These are phyloP conservation scores for Nidularia pulvinata DNA, from an alignment of 768 basidiomycete genomes.

Conservation along the genomic window DNA sequence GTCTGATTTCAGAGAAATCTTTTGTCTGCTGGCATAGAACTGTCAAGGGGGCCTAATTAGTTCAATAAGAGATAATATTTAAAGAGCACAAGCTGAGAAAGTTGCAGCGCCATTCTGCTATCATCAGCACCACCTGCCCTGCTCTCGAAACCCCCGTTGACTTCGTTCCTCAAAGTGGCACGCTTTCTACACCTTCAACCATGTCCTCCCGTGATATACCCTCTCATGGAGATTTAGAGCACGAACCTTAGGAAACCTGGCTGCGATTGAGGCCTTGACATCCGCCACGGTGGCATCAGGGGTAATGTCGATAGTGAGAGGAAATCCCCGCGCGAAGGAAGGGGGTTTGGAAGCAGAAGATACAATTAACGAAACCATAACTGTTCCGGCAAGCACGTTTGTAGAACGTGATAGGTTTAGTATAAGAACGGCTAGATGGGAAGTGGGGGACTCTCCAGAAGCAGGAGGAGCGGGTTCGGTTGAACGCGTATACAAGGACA, in stretches of 20 bases:
- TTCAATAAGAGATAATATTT: too few relatives aligned
- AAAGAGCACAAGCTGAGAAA: too few relatives aligned
- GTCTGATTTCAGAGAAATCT: conserved; percentile 63
- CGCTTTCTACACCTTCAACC: too few relatives aligned
- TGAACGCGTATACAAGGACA: conserved; percentile 14
- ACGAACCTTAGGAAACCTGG: conserved; percentile 33
- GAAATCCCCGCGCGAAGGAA: conserved; percentile 47
- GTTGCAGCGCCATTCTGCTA: background rate
- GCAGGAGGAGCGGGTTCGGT: too few relatives aligned
- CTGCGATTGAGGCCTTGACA: conserved; percentile 64
- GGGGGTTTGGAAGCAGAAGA: conserved; percentile 45
- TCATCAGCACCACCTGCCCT: background rate
- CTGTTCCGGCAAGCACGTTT: too few relatives aligned
- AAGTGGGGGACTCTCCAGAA: too few relatives aligned
- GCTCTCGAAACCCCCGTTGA: background rate
- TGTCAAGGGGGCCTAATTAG: conserved; percentile 19
- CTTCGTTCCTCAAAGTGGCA: background rate
- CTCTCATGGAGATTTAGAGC: background rate
- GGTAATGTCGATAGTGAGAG: conserved; percentile 45
- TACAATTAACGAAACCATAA: conserved; percentile 49
- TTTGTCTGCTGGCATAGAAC: conserved; percentile 77
- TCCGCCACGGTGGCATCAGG: conserved; percentile 61
- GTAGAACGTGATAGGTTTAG: too few relatives aligned
- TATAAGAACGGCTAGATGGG: too few relatives aligned
- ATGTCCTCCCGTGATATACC: too few relatives aligned